phyloP scores from a whole-genome alignment of 768 basidiomycete genomes.

The Lanmaoa pseudosensibilis region DNA sequence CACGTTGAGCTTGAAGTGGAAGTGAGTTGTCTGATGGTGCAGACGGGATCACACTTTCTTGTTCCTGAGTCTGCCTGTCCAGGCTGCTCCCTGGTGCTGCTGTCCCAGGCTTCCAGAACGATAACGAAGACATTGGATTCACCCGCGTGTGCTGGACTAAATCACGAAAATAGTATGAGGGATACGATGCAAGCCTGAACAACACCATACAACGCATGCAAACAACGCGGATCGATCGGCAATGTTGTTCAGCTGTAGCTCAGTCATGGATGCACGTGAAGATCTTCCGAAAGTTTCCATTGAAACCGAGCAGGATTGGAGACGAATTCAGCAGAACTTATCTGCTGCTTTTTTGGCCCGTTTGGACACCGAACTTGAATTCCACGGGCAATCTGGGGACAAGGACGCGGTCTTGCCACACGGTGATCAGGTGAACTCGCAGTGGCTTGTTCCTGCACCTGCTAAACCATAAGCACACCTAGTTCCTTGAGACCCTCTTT shows the following conservation, averaged over 20 bases:
- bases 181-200: background rate
- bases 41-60: conserved; percentile 70
- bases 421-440: conserved; percentile 45
- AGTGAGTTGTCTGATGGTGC: conserved; percentile 54
- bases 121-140: conserved; percentile 47
- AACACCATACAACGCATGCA: background rate
- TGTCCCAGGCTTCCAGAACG: conserved; percentile 92
- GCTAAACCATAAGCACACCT: background rate
- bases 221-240: background rate
- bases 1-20: conserved; percentile 73
- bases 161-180: background rate
- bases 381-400: conserved; percentile 41
- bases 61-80: conserved; percentile 77
- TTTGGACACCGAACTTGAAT: conserved; percentile 48
- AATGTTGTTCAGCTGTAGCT: background rate
- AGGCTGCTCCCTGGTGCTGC: conserved; percentile 81
- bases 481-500: conserved; percentile 68
- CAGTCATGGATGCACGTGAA: conserved; percentile 39
- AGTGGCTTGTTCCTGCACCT: background rate
- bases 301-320: conserved; percentile 67
- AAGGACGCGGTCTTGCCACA: conserved; percentile 50
- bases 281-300: conserved; percentile 58
- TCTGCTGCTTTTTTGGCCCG: conserved; percentile 42
- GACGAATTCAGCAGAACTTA: conserved; percentile 56
- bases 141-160: background rate